Percentiles rank a stretch among this genome's conserved stretches.
Evolutionary conservation across 139 green algal genomes (phyloP).

Genomic region (Picochlorum sp.): DNA sequence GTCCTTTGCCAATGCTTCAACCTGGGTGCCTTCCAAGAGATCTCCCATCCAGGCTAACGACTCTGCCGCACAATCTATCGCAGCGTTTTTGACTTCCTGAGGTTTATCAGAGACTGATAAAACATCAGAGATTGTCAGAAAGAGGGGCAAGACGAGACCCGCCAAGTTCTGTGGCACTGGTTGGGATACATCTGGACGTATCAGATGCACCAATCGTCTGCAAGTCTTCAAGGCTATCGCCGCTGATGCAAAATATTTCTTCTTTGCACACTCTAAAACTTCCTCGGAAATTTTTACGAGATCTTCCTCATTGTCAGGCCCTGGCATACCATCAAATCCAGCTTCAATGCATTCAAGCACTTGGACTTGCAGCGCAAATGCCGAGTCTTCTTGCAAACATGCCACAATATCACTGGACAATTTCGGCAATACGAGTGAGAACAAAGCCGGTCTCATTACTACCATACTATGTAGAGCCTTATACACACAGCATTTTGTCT

Average conservation of each 20-base stretch:
- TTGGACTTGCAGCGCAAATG: slow-evolving; percentile 74
- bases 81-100: slow-evolving; percentile 86
- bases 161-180: slow-evolving; percentile 11
- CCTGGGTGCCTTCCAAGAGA: slow-evolving; percentile 17
- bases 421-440: slow-evolving; percentile 39
- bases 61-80: slow-evolving; percentile 62
- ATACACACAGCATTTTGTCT: too few species aligned
- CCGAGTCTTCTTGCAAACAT: slow-evolving; percentile 60
- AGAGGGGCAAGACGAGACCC: slow-evolving; percentile 43
- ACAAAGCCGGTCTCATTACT: background rate
- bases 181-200: slow-evolving; percentile 35
- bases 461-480: background rate
- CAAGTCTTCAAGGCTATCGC: slow-evolving; percentile 78
- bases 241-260: slow-evolving; percentile 90
- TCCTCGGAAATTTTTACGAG: slow-evolving; percentile 41
- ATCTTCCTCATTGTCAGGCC: slow-evolving; percentile 45
- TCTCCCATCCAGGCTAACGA: slow-evolving; percentile 60
- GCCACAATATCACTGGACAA: slow-evolving; percentile 57
- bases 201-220: slow-evolving; percentile 64
- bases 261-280: slow-evolving; percentile 43
- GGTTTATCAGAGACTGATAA: slow-evolving; percentile 64
- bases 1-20: slow-evolving; percentile 22
- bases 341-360: slow-evolving; percentile 79
- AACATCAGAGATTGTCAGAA: slow-evolving; percentile 24
- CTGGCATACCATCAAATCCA: slow-evolving; percentile 37